A percentile compares a stretch with the other conserved stretches of the same genome.
These are phyloP conservation scores for Didymella pomorum DNA, from an alignment of 2,329 filamentous ascomycete species.

Conservation along the genomic window DNA sequence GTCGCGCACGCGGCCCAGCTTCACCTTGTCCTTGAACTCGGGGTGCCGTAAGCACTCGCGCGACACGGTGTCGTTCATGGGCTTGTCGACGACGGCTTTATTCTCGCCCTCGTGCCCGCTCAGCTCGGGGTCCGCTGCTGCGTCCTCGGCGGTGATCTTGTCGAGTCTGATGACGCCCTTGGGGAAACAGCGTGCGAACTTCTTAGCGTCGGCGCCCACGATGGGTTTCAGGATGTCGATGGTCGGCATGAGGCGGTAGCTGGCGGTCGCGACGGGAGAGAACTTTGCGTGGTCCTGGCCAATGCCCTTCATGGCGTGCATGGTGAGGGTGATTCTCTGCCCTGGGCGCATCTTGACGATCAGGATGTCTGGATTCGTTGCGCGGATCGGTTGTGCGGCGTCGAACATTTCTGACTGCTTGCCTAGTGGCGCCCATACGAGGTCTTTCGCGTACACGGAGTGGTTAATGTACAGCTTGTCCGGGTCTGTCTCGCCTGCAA, in stretches of 20 bases:
- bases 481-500: conserved; percentile 78
- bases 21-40: conserved; percentile 95
- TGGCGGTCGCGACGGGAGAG: conserved; percentile 92
- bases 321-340: conserved; percentile 83
- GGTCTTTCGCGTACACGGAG: conserved; percentile 64
- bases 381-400: conserved; percentile 69
- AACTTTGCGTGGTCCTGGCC: conserved; percentile 97
- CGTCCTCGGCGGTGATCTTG: conserved; percentile 73
- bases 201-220: conserved; percentile 82
- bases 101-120: conserved; percentile 78
- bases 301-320: conserved; percentile 95
- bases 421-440: conserved; percentile 79
- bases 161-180: conserved; percentile 85
- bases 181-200: conserved; percentile 91
- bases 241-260: conserved; percentile 87
- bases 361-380: conserved; percentile 90
- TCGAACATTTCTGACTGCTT: conserved; percentile 53
- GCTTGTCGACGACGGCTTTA: conserved; percentile 86
- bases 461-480: conserved; percentile 85
- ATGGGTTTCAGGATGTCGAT: conserved; percentile 88
- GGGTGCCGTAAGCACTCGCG: conserved; percentile 89
- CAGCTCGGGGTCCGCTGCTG: conserved; percentile 67
- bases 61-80: conserved; percentile 95
- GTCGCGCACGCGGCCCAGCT: conserved; percentile 86
- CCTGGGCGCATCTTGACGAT: conserved; percentile 92